phyloP scores from a whole-genome alignment of 805 yeast genomes.

The Suhomyces emberorum region DNA sequence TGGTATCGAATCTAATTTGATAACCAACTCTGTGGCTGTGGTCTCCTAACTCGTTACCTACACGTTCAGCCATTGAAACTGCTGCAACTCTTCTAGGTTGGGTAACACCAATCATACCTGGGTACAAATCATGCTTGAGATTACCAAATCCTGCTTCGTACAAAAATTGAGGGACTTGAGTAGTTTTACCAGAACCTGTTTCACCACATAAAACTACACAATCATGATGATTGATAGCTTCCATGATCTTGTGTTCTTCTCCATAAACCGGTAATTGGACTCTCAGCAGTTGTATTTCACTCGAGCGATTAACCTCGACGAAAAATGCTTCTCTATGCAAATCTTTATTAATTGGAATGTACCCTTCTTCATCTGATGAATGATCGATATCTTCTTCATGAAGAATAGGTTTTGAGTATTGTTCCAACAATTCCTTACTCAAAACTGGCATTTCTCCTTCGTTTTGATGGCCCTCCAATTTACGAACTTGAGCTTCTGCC shows the following conservation, averaged over 20 bases:
- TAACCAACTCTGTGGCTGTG: constrained; percentile 70
- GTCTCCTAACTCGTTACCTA: constrained; percentile 69
- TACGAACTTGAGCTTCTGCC: constrained; percentile 75
- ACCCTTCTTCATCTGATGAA: constrained; percentile 60
- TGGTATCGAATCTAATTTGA: constrained; percentile 79
- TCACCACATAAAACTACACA: constrained; percentile 93
- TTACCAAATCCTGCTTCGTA: constrained; percentile 91
- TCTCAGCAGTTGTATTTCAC: constrained; percentile 64
- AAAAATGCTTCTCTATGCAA: constrained; percentile 58
- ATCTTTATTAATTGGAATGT: constrained; percentile 54
- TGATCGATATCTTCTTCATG: constrained; percentile 72
- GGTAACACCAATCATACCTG: constrained; percentile 95
- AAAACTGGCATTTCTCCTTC: constrained; percentile 45
- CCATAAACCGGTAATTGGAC: constrained; percentile 80
- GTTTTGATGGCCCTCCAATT: constrained; percentile 54
- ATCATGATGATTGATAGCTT: constrained; percentile 89
- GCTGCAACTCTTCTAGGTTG: constrained; percentile 96
- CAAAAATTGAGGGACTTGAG: constrained; percentile 95
- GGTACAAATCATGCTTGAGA: constrained; percentile 47
- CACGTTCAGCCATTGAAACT: constrained; percentile 85
- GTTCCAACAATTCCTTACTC: constrained; percentile 43
- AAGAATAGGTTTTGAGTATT: constrained; percentile 46
- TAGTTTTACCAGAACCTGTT: constrained; percentile 98
- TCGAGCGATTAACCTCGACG: constrained; percentile 64
- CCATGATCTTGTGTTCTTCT: constrained; percentile 93